Evolutionary conservation across 2,329 filamentous ascomycete species (phyloP).

Genomic region (Trichoderma sp.): DNA sequence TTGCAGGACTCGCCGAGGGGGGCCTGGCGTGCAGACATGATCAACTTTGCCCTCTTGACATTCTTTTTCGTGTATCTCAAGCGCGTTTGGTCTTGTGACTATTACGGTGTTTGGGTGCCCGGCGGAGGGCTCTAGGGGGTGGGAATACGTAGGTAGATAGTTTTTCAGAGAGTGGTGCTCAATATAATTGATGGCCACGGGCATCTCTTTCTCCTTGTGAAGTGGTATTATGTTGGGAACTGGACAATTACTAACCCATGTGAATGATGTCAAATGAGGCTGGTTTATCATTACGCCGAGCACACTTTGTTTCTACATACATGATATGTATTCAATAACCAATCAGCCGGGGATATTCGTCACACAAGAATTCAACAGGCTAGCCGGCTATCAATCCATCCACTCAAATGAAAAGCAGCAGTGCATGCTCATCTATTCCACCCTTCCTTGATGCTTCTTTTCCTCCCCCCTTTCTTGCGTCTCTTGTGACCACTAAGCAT

Average conservation of each 20-base stretch:
- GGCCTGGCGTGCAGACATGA: conserved; percentile 26
- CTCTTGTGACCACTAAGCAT: no score
- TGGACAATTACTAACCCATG: no score
- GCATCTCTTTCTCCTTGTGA: neutral
- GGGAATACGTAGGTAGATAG: conserved; percentile 34
- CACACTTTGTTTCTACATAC: neutral
- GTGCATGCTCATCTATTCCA: no score
- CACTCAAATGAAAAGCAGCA: neutral
- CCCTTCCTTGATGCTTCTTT: no score
- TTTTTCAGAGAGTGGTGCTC: conserved; percentile 37
- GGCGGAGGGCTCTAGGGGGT: conserved; percentile 10
- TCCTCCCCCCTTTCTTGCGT: no score
- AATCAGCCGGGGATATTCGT: neutral
- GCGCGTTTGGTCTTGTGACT: conserved; percentile 21
- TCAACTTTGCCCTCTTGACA: conserved; percentile 1
- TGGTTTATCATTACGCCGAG: neutral
- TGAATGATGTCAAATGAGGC: neutral
- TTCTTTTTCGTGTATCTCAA: conserved; percentile 7
- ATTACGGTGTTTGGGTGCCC: conserved; percentile 4
- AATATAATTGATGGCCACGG: conserved; percentile 35
- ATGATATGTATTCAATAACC: neutral
- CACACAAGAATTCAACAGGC: neutral
- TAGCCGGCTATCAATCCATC: neutral
- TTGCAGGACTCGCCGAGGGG: conserved; percentile 19
- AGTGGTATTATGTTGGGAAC: no score